Conservation (phyloP, 495 filamentous ascomycete genomes). For the Neurospora sp. region DNA sequence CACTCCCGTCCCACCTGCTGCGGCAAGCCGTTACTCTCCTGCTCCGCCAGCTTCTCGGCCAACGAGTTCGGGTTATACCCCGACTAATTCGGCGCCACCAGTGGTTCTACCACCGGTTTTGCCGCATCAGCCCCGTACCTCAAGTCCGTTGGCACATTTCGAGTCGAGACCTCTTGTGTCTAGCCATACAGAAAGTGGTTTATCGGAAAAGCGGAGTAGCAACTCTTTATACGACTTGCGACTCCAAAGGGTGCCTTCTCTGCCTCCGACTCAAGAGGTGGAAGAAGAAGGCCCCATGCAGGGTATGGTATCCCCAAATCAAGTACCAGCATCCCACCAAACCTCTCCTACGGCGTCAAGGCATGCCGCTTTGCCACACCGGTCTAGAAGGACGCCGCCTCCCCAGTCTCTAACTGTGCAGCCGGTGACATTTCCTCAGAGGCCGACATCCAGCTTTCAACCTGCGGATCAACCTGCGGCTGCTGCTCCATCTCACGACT, state of each 20-base stretch:
- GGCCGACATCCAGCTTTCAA: conserved; percentile 36
- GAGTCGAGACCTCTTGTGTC: conserved; percentile 26
- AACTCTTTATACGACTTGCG: conserved; percentile 37
- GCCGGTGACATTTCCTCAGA: conserved; percentile 39
- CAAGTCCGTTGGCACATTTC: conserved; percentile 70
- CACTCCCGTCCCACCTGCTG: conserved; percentile 26
- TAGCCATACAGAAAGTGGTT: conserved; percentile 21
- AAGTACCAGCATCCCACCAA: conserved; percentile 4
- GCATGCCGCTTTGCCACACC: conserved; percentile 20
- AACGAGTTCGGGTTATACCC: conserved; percentile 30
- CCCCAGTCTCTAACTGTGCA: conserved; percentile 27
- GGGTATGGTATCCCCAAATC: conserved; percentile 14
- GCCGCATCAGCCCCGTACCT: conserved; percentile 74
- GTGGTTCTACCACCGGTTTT: conserved; percentile 45
- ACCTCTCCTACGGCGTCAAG: conserved; percentile 21
- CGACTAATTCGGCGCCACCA: conserved; percentile 29
- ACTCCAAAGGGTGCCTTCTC: conserved; percentile 33
- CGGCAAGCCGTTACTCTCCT: conserved; percentile 42
- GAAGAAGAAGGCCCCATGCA: conserved; percentile 30
- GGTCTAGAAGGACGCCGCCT: conserved; percentile 32
- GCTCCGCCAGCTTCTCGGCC: conserved; percentile 33
- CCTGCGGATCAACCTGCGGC: conserved; percentile 26
- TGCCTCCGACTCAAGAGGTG: conserved; percentile 44
- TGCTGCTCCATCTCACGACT: conserved; percentile 23
- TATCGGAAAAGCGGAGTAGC: conserved; percentile 33